A percentile compares a stretch with the other conserved stretches of the same genome.
These are phyloP conservation scores for Penicillium riverlandense DNA, from an alignment of 495 filamentous ascomycete species.

Conservation along the genomic window DNA sequence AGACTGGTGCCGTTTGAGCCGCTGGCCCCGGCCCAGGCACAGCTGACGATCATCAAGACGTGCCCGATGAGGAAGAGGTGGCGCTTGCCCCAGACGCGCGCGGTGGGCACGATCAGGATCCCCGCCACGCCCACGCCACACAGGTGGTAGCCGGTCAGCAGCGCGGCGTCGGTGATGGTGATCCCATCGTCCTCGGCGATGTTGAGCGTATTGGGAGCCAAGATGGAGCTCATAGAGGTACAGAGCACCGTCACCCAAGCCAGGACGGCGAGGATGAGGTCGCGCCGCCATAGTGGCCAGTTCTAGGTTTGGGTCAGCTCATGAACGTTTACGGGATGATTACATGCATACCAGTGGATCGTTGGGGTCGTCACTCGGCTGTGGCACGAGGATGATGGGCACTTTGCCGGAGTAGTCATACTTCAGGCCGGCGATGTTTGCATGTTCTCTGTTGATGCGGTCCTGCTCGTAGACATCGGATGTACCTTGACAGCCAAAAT, in stretches of 20 bases:
- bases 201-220: constrained; percentile 79
- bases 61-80: constrained; percentile 81
- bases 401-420: constrained; percentile 60
- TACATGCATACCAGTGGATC: constrained; percentile 54
- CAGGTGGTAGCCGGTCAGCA: constrained; percentile 83
- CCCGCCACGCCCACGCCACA: constrained; percentile 76
- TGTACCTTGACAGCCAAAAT: constrained; percentile 44
- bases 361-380: constrained; percentile 75
- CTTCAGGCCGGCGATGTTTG: constrained; percentile 48
- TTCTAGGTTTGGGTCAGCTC: constrained; percentile 44
- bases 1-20: constrained; percentile 59
- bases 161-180: constrained; percentile 63
- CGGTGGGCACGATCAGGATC: constrained; percentile 76
- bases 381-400: constrained; percentile 70
- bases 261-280: constrained; percentile 69
- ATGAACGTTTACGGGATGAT: too few species aligned
- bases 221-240: constrained; percentile 70
- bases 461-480: constrained; percentile 56
- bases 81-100: constrained; percentile 87
- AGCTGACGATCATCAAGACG: constrained; percentile 61
- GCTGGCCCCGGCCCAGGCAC: constrained; percentile 72
- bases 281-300: constrained; percentile 84
- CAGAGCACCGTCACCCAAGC: constrained; percentile 76
- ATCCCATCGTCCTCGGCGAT: constrained; percentile 52
- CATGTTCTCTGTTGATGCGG: constrained; percentile 30